A percentile compares a stretch with the other conserved stretches of the same genome.
Conservation (phyloP, 2,329 filamentous ascomycete genomes). For the Fusarium siculi region DNA sequence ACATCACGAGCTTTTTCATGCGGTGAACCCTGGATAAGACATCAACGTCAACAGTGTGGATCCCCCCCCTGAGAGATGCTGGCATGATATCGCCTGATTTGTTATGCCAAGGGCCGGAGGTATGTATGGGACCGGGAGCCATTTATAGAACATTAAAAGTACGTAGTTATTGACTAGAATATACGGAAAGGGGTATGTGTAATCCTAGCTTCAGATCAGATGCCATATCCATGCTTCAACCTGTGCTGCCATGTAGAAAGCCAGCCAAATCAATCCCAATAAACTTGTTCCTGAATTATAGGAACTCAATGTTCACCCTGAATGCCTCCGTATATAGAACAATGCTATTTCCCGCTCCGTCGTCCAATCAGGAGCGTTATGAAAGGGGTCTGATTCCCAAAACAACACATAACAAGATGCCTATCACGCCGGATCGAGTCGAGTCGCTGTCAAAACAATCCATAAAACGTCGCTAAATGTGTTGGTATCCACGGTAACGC, state of each 20-base stretch:
- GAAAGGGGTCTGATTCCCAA: slow-evolving; percentile 22
- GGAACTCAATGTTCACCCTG: slow-evolving; percentile 5
- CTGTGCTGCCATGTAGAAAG: slow-evolving; percentile 2
- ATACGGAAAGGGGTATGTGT: slow-evolving; percentile 45
- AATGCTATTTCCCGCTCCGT: slow-evolving; percentile 19
- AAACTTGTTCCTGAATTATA: slow-evolving; percentile 13
- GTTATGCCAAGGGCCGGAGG: slow-evolving; percentile 4
- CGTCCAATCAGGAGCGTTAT: slow-evolving; percentile 12
- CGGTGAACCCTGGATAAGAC: slow-evolving; percentile 8
- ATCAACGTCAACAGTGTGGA: slow-evolving; percentile 8
- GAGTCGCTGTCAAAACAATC: slow-evolving; percentile 30
- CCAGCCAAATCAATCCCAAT: slow-evolving; percentile 15
- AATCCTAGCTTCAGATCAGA: slow-evolving; percentile 36
- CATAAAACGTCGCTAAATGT: slow-evolving; percentile 36
- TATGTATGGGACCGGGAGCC: slow-evolving; percentile 6
- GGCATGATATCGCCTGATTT: slow-evolving; percentile 20
- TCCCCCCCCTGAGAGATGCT: slow-evolving; percentile 9
- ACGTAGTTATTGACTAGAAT: slow-evolving; percentile 40
- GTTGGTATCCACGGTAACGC: slow-evolving; percentile 38
- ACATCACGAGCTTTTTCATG: slow-evolving; percentile 7
- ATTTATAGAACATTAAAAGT: slow-evolving; percentile 31
- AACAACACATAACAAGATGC: slow-evolving; percentile 26
- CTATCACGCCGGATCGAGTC: slow-evolving; percentile 37
- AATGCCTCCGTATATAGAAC: slow-evolving; percentile 22
- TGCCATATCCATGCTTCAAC: slow-evolving; percentile 21